Evolutionary conservation across 163 green algal species (phyloP), one percentile per base, ranked within the genome.

Genomic region (Chlamydomonas reinhardtii): DNA sequence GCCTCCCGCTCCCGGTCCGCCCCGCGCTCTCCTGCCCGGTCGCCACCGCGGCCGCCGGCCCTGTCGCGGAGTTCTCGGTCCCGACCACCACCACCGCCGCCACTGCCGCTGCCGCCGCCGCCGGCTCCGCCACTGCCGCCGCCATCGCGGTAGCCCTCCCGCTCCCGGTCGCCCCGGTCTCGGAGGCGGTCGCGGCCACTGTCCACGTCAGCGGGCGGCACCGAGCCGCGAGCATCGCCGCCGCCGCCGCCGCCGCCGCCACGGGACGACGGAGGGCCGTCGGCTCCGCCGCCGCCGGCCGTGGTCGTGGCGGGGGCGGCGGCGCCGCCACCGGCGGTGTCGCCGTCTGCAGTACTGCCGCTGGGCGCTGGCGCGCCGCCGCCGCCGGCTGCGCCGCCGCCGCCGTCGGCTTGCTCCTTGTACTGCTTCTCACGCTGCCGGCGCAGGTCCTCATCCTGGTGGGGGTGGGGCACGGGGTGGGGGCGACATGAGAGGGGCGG

Each of bases 401-500:
- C 31, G 14, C 31, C 66, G 12, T 19, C 70, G 6, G 35, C 35
- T 19, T 78, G 68, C 52, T 66, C 75, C 29, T 66, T 32, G 32
- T 76, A 27, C 39, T 62, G 37, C 80, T 86, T 86, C 56, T 86
- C 80, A 22, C 59, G 66, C 71, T 86, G 80, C 12, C 80, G 80
- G 6, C 80, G 59, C 2, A 65, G n/a, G 69, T 86, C 80, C 80
- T 86, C 80, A 14, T 86, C 80, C 80, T 86, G 70, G 8, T 4
- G 54, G 16, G 35, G 32, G 27, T 6, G 8, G 11, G 11, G 43
- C 11, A 11, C 43, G 43, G 43, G 43, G 43, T 54, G 6, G 43
- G 8, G 11, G 11, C 8, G 43, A 54, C 11, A 54, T 54, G 43
- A 6, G n/a, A n/a, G n/a, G n/a, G n/a, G n/a, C n/a, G n/a, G n/a